These are phyloP conservation scores for Lentinus tigrinus DNA, from an alignment of 768 basidiomycete species.

Conservation along the genomic window DNA sequence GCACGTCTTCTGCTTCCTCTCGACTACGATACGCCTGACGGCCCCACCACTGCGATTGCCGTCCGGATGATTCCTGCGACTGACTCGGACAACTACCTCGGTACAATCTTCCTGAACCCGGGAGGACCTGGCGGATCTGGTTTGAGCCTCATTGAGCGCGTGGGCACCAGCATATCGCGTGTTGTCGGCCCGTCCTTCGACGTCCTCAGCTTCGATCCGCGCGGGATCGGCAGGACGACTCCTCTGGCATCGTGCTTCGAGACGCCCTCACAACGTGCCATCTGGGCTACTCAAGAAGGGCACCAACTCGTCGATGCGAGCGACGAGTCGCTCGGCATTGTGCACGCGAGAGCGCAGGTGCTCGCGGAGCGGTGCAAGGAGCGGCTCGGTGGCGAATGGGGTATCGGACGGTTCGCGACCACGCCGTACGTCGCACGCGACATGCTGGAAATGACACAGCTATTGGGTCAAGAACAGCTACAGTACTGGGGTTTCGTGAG, in stretches of 20 bases:
- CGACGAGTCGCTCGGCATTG: slow-evolving; percentile 8
- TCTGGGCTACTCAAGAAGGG: slow-evolving; percentile 15
- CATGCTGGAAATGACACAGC: slow-evolving; percentile 29
- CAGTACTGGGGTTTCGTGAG: slow-evolving; percentile 32
- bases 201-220: slow-evolving; percentile 21
- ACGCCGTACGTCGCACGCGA: slow-evolving; percentile 30
- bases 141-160: not conserved
- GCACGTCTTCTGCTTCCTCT: slow-evolving; percentile 19
- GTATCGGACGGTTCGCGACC: slow-evolving; percentile 20
- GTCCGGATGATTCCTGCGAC: slow-evolving; percentile 18
- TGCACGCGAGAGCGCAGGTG: slow-evolving; percentile 5
- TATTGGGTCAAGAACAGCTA: slow-evolving; percentile 28
- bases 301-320: slow-evolving; percentile 8
- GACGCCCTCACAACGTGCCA: slow-evolving; percentile 9
- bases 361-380: slow-evolving; percentile 12
- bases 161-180: slow-evolving; percentile 14
- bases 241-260: slow-evolving; percentile 19
- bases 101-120: slow-evolving; percentile 18
- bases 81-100: slow-evolving; percentile 11
- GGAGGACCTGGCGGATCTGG: slow-evolving; percentile 21
- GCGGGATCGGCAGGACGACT: slow-evolving; percentile 17
- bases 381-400: slow-evolving; percentile 19
- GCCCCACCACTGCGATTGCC: slow-evolving; percentile 17
- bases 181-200: slow-evolving; percentile 19
- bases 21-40: slow-evolving; percentile 17